A percentile compares a stretch with the other conserved stretches of the same genome.
Evolutionary conservation across 495 filamentous ascomycete genomes (phyloP).

Genomic region (Neurospora sublineolata): DNA sequence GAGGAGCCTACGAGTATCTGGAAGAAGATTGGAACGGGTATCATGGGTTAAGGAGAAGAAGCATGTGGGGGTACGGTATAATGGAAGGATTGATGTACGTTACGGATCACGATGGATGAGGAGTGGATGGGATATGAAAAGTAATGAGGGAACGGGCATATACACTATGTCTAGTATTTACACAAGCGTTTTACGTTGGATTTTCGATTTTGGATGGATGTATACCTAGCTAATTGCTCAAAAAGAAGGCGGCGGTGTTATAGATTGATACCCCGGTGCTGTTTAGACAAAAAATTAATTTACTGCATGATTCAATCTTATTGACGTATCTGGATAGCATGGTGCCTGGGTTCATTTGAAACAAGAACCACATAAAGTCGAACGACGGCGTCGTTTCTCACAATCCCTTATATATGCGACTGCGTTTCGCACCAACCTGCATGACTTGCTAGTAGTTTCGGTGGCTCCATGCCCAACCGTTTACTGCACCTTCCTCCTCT

Average conservation of each 20-base stretch:
- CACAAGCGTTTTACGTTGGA: not conserved
- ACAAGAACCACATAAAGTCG: not conserved
- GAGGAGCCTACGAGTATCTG: not conserved
- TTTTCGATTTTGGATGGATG: not conserved
- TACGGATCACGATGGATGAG: not conserved
- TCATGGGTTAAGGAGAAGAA: not conserved
- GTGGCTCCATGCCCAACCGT: not conserved
- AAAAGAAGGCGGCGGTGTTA: not conserved
- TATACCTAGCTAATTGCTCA: not conserved
- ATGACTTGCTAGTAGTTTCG: no score
- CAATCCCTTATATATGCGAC: no score
- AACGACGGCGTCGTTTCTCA: not conserved
- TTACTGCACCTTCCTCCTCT: conserved; percentile 27
- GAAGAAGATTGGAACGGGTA: not conserved
- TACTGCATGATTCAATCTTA: not conserved
- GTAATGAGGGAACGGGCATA: not conserved
- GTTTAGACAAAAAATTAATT: not conserved
- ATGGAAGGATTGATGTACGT: not conserved
- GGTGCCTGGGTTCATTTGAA: not conserved
- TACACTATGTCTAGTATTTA: not conserved
- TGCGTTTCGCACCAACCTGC: no score
- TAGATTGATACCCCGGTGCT: not conserved
- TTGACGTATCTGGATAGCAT: not conserved
- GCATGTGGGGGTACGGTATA: not conserved
- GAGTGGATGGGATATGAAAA: not conserved